Percentiles rank a stretch among this genome's conserved stretches.
phyloP scores from a whole-genome alignment of 148 eudicot genomes.

The Fagopyrum tataricum region DNA sequence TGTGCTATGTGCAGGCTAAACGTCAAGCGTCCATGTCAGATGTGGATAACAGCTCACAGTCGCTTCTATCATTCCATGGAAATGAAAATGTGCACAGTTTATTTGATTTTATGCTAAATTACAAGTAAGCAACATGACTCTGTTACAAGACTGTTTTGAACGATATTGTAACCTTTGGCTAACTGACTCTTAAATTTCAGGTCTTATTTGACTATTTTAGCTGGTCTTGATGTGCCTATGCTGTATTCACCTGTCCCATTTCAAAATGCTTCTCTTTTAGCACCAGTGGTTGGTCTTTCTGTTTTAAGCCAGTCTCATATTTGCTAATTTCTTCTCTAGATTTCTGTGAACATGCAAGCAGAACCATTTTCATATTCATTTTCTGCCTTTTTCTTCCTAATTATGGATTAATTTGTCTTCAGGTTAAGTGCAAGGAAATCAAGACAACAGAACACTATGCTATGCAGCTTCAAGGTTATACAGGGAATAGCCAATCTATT shows the following conservation, averaged over 20 bases:
- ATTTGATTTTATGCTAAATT: slow-evolving; percentile 73
- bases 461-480: slow-evolving; percentile 25
- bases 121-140: slow-evolving; percentile 31
- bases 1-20: slow-evolving; percentile 48
- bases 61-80: slow-evolving; percentile 61
- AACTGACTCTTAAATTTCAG: slow-evolving; percentile 31
- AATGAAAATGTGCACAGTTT: slow-evolving; percentile 75
- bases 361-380: not conserved
- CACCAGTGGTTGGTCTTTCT: slow-evolving; percentile 60
- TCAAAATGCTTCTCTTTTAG: slow-evolving; percentile 71
- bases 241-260: slow-evolving; percentile 78
- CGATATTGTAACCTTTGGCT: not conserved
- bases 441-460: slow-evolving; percentile 39
- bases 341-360: not conserved
- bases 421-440: slow-evolving; percentile 84
- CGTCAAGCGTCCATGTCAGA: slow-evolving; percentile 43
- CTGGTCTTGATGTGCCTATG: slow-evolving; percentile 73
- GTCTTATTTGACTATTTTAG: slow-evolving; percentile 42
- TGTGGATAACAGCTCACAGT: slow-evolving; percentile 71
- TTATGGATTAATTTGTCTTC: slow-evolving; percentile 16
- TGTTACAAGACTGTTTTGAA: not conserved
- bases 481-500: slow-evolving; percentile 29
- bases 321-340: not conserved
- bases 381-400: not conserved
- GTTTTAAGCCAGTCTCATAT: not conserved